Percentiles rank a stretch among this genome's conserved stretches.
phyloP scores from a whole-genome alignment of 1,284 basidiomycete species.

The Cerrena zonata region DNA sequence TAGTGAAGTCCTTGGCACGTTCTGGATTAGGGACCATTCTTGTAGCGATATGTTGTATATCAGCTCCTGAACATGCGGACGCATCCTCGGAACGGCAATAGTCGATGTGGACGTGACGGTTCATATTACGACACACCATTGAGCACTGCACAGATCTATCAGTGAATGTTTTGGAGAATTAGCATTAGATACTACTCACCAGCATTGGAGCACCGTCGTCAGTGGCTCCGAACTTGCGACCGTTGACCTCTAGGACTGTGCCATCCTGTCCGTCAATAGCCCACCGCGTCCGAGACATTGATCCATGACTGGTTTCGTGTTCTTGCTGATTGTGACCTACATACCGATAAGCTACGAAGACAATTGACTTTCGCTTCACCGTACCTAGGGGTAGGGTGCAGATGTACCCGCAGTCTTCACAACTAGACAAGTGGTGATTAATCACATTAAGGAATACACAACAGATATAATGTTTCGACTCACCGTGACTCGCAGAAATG shows the following conservation, averaged over 20 bases:
- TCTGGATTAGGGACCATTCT: slow-evolving; percentile 41
- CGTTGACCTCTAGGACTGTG: slow-evolving; percentile 45
- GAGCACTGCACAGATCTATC: slow-evolving; percentile 35
- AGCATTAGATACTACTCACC: slow-evolving; percentile 5
- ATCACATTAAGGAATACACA: not conserved
- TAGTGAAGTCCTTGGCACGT: slow-evolving; percentile 47
- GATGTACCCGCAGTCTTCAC: slow-evolving; percentile 51
- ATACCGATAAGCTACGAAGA: not conserved
- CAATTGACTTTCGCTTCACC: not conserved
- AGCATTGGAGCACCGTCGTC: slow-evolving; percentile 63
- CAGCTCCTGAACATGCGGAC: slow-evolving; percentile 34
- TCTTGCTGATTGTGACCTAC: slow-evolving; percentile 54
- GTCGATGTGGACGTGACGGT: slow-evolving; percentile 51
- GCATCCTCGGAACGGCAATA: slow-evolving; percentile 43
- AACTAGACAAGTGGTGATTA: slow-evolving; percentile 29
- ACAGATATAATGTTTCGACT: slow-evolving; percentile 4
- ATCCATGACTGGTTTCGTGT: slow-evolving; percentile 60
- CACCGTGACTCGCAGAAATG: slow-evolving; percentile 44
- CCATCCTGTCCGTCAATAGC: slow-evolving; percentile 47
- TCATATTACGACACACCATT: slow-evolving; percentile 49
- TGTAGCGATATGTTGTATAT: slow-evolving; percentile 42
- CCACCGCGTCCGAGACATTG: slow-evolving; percentile 56
- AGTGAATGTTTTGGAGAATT: not conserved
- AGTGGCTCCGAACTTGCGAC: slow-evolving; percentile 48
- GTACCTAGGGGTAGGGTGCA: slow-evolving; percentile 53